Base-by-base conservation (phyloP, 352 stramenopile genomes). In the Pythium guiyangense region DNA sequence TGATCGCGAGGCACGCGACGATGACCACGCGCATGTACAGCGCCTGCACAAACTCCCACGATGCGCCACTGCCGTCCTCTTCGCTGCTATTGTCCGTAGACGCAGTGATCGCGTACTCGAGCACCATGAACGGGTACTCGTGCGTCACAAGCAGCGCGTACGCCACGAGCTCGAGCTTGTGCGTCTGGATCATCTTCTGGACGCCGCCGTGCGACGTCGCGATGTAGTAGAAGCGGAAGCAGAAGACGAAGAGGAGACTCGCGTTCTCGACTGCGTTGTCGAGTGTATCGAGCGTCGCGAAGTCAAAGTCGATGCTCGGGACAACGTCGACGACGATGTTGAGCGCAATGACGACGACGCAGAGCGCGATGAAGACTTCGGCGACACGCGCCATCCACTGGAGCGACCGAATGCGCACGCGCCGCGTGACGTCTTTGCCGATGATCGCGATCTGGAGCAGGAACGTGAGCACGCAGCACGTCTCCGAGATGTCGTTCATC, bases 1-100 rank as follows among this genome's bases (percentile, higher is more conserved):
- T 54, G 35, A 62, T 48, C 4, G 74, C 20, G 4, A 78, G 53
- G 25, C 70, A 79, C 11, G 52, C 52, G 2, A 59, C 65, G 12
- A 79, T 56, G 1, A 63, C 75, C 29, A 70, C 10, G 39, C 72
- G 70, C 52, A 73, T 57, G 52, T 67, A 86, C 15, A 82, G 58
- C 0, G 63, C 70, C 44, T 82, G 66, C 2, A 64, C 56, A 20
- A 64, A 71, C 40, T 80, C 68, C 72, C 72, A 85, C 14, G 57
- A 48, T 12, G 77, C 25, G 0, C 54, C 66, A 5, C 12, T n/a
- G 14, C 11, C 39, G n/a, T 18, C 42, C 4, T 11, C 4, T 9
- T 8, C 8, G 29, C 29, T 34, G 8, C 62, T 83, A n/a, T n/a
- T n/a, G n/a, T n/a, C n/a, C n/a, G n/a, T n/a, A n/a, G n/a, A n/a